Base-by-base conservation (phyloP, 2,329 filamentous ascomycete species). In the Cladosporium sp. region DNA sequence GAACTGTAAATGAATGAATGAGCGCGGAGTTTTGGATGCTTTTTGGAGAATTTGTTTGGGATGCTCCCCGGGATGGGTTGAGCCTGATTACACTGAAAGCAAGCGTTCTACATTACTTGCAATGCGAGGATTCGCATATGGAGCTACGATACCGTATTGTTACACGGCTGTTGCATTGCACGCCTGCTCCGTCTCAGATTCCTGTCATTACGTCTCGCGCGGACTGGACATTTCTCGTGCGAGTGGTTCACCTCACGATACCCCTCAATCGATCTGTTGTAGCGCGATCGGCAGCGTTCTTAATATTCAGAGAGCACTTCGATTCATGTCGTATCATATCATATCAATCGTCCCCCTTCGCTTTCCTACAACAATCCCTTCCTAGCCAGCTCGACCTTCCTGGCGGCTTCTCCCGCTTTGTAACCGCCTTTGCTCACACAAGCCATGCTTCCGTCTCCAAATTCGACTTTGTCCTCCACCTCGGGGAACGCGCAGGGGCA, bases 401-500 rank as follows among this genome's bases (percentile, higher is more conserved):
- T 78, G 55, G 79, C 77, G 13, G 86, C 81, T 70, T 90, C 87
- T 9, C 84, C 85, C 1, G 75, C 76, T 64, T 83, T 84, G 72
- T 84, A 90, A 0, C 88, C 87, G 2, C 87, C 86, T 64, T 84
- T 89, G 42, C 83, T 88, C 1, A 86, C 76, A 64, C 88, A 93
- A 43, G 90, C 74, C 38, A 85, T 80, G 60, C 83, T 82, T 0
- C 87, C 87, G 3, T 91, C 86, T 4, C 77, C 81, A 73, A 89
- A 70, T 83, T 89, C 77, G 70, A 83, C 66, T 78, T 88, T 72
- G 71, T 84, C 62, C 72, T 89, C 69, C 73, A 84, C 64, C 74
- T 78, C 56, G 61, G 79, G 69, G 77, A 87, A 95, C 2, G 89
- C 79, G 73, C 93, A 98, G 28, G 93, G 93, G 71, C 93, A 98